Conservation (phyloP, 345 rosid species). For the Aegle marmelos region DNA sequence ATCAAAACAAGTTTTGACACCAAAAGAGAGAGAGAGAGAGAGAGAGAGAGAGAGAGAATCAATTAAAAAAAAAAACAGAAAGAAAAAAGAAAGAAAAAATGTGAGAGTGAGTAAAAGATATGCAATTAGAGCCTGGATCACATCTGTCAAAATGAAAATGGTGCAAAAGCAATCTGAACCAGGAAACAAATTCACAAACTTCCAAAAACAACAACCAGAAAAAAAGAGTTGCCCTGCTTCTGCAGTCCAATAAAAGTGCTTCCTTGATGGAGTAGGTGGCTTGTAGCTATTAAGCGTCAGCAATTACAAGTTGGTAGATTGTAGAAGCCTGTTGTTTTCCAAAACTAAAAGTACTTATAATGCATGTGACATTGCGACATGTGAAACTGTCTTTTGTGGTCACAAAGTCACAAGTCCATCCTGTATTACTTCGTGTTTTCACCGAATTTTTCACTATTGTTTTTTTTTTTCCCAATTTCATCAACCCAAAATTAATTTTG, state of each 20-base stretch:
- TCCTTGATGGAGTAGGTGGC: background rate
- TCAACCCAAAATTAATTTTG: background rate
- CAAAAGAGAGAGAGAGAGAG: no score
- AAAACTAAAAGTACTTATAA: background rate
- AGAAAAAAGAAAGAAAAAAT: background rate
- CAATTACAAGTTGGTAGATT: background rate
- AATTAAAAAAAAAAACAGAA: no score
- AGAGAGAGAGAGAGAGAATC: no score
- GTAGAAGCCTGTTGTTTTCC: slow-evolving; percentile 12
- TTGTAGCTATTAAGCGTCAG: background rate
- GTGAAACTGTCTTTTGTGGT: background rate
- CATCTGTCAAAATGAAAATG: background rate
- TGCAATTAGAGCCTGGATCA: background rate
- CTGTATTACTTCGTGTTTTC: background rate
- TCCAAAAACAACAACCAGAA: background rate
- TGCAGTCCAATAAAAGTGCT: background rate
- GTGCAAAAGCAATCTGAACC: background rate
- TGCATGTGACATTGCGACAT: slow-evolving; percentile 8
- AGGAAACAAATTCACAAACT: background rate
- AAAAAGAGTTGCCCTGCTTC: background rate
- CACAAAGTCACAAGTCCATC: slow-evolving; percentile 11
- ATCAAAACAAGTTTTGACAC: no score
- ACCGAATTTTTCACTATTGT: background rate
- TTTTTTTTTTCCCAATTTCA: background rate
- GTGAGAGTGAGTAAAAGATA: background rate